Base-by-base conservation (phyloP, 2,329 filamentous ascomycete genomes). In the Colletotrichum sp. region DNA sequence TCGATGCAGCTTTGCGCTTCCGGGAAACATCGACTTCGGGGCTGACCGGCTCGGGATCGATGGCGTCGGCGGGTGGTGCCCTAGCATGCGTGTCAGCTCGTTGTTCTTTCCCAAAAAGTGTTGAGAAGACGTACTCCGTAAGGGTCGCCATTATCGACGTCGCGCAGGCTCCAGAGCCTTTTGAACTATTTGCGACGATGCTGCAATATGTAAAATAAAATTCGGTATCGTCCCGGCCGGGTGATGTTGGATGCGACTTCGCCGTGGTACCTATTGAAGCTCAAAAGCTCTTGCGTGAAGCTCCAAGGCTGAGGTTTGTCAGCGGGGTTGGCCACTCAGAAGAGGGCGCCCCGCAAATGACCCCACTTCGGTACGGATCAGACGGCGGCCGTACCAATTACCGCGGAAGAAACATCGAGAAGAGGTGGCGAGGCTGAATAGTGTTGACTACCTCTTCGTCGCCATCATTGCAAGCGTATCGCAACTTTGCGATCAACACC, bases 381-480 rank as follows among this genome's bases (percentile, higher is more conserved):
- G 74, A 68, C 59, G 59, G 43, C 28, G 59, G 15, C 43, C 34
- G 74, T 30, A 69, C 74, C 74, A 76, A 76, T 76, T 57, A 52
- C 32, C 26, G 57, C 30, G 12, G 52, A 52, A 55, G 75, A 77
- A 77, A 36, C 72, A 16, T 52, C 65, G 65, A 66, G 75, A 78
- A 78, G 72, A 71, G 36, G 77, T 78, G 81, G 85, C 86, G 85
- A 88, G 86, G 87, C 87, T 88, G 87, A 87, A 84, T 83, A 86
- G 86, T 85, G 32, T 21, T 13, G 10, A 7, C 36, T 36, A 59
- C 63, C 67, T 65, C 61, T 63, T 36, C 26, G 7, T 18, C n/a
- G 34, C 61, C 32, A 24, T 43, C 59, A 24, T 18, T 32, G 28
- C 68, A 16, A 48, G 43, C 21, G 15, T 30, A 9, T 24, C 57